Base-by-base conservation (phyloP, 306 rosid genomes). In the Herpetospermum pedunculosum region DNA sequence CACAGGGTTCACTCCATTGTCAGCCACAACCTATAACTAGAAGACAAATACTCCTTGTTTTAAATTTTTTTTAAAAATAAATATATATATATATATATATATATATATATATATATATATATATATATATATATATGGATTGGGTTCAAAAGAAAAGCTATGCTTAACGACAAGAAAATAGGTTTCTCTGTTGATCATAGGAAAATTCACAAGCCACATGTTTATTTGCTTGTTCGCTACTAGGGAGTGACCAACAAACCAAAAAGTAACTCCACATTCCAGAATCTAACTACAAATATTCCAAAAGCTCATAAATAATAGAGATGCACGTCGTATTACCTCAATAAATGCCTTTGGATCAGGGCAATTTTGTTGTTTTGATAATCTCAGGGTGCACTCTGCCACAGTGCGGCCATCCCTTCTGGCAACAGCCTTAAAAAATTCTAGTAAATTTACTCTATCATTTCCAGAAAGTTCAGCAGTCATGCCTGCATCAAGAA, bases 401-500 rank as follows among this genome's bases (percentile, higher is more conserved):
- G 99, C 99, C 77, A 90, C 99, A 58, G 90, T 91, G 29, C 88
- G 92, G 43, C 99, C 99, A 84, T 94, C 99, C 76, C 97, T 90
- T 72, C 90, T 73, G 19, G 99, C 99, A 62, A 94, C 92, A 72
- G 99, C 91, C 85, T 89, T 94, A 81, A 94, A 94, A 83, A 94
- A 89, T 75, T 94, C 99, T 57, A 94, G 54, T 77, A 94, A 85
- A 76, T 91, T 94, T 81, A 88, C 77, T 74, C 99, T 79, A 81
- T 94, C 99, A 85, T 82, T 91, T 37, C 88, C 82, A 76, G 97
- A 87, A 75, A 94, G 97, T 79, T 94, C 99, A 32, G 99, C 99
- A 81, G 99, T 94, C 99, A 94, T 94, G 82, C 99, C 99, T 68
- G 91, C 99, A 80, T 94, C 99, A 76, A 94, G 95, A 87, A 94